A percentile compares a stretch with the other conserved stretches of the same genome.
Conservation (phyloP, 164 flowering plant genomes). For the Vitis rotundifolia region DNA sequence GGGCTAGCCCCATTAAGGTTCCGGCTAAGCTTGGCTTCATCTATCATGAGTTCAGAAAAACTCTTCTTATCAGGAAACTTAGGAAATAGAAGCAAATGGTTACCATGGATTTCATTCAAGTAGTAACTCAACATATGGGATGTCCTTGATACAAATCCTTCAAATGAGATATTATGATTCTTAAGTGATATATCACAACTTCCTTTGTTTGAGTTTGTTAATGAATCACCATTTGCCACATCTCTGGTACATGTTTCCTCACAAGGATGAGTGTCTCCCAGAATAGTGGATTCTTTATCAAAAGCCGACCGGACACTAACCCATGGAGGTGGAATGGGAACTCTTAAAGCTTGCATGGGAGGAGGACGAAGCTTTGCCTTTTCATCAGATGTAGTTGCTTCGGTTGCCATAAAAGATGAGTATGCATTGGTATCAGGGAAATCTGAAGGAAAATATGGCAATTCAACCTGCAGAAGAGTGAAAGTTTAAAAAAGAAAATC, state of each 20-base stretch:
- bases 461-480: conserved; percentile 52
- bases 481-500: not conserved
- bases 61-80: conserved; percentile 18
- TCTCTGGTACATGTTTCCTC: not conserved
- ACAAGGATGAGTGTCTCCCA: conserved; percentile 7
- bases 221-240: conserved; percentile 4
- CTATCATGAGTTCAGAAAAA: conserved; percentile 26
- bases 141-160: conserved; percentile 61
- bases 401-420: conserved; percentile 46
- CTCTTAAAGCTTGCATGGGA: conserved; percentile 45
- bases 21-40: conserved; percentile 27
- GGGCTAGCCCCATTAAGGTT: conserved; percentile 12
- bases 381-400: conserved; percentile 41
- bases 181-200: conserved; percentile 10
- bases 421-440: conserved; percentile 86
- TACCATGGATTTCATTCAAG: conserved; percentile 36
- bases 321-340: conserved; percentile 86
- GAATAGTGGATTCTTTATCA: conserved; percentile 5
- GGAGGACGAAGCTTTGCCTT: conserved; percentile 45
- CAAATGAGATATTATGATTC: conserved; percentile 20
- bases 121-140: conserved; percentile 33
- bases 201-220: not conserved
- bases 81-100: conserved; percentile 53
- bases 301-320: conserved; percentile 31
- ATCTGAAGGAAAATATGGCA: conserved; percentile 80